Percentiles rank a stretch among this genome's conserved stretches.
Evolutionary conservation across 345 rosid genomes (phyloP).

Genomic region (Cardiospermum halicacabum): DNA sequence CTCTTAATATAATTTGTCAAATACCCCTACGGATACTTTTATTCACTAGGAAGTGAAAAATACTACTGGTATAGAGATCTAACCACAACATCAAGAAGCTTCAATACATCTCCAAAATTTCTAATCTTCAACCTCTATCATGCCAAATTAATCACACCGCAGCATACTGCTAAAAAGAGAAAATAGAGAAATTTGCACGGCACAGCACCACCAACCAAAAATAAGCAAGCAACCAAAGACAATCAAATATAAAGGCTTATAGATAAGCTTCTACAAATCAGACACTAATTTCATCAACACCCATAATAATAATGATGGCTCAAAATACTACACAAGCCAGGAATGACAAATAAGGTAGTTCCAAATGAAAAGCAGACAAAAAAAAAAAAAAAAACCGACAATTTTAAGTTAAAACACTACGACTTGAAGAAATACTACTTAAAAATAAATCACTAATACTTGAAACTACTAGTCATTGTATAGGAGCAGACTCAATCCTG

Average conservation of each 20-base stretch:
- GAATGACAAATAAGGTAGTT: constrained; percentile 10
- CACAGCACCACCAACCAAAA: too few relatives aligned
- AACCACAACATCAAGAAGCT: constrained; percentile 15
- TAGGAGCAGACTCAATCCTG: constrained; percentile 27
- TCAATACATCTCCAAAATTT: constrained; percentile 18
- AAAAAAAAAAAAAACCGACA: constrained; percentile 6
- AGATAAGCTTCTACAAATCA: constrained; percentile 1
- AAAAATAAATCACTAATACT: constrained; percentile 15
- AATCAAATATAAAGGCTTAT: neutral
- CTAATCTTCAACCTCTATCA: constrained; percentile 12
- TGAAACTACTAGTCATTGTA: constrained; percentile 26
- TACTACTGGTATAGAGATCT: constrained; percentile 12
- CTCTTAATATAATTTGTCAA: constrained; percentile 8
- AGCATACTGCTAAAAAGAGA: constrained; percentile 5
- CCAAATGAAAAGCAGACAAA: constrained; percentile 4
- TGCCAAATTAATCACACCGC: constrained; percentile 11
- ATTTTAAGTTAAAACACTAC: constrained; percentile 17
- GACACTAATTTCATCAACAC: constrained; percentile 2
- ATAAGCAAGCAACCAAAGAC: constrained; percentile 11
- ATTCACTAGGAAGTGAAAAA: constrained; percentile 1
- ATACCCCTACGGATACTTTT: constrained; percentile 16
- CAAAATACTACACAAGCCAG: constrained; percentile 13
- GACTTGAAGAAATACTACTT: constrained; percentile 13
- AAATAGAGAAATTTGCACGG: neutral
- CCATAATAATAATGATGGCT: constrained; percentile 14